These are phyloP conservation scores for Datisca glomerata DNA, from an alignment of 306 rosid genomes.

Conservation along the genomic window DNA sequence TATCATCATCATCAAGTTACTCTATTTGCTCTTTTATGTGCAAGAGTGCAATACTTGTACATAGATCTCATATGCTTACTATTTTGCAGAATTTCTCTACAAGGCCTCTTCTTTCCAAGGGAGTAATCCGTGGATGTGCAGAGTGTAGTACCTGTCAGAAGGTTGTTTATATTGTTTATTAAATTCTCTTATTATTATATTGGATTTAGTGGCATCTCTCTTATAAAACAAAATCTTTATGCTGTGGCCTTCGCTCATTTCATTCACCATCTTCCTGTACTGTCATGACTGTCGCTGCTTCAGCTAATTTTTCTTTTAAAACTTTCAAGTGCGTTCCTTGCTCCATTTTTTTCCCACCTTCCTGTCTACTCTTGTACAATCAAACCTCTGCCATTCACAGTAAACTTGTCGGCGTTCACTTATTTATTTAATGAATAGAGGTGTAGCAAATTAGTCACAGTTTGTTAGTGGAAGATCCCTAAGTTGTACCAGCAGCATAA, in stretches of 20 bases:
- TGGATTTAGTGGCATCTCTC: background rate
- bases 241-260: background rate
- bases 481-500: background rate
- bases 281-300: background rate
- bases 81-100: conserved; percentile 55
- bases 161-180: conserved; percentile 25
- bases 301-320: background rate
- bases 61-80: conserved; percentile 19
- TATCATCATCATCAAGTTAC: conserved; percentile 9
- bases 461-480: background rate
- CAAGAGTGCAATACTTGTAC: conserved; percentile 10
- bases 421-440: no score
- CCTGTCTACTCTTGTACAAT: no score
- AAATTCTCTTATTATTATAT: no score
- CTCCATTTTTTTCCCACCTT: background rate
- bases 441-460: background rate
- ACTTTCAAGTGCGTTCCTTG: background rate
- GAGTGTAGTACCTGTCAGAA: conserved; percentile 79
- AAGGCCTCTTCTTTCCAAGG: conserved; percentile 49
- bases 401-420: no score
- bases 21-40: conserved; percentile 9
- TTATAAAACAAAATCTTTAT: no score
- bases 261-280: background rate
- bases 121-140: conserved; percentile 89
- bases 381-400: no score